Percentiles rank a stretch among this genome's conserved stretches.
phyloP scores from a whole-genome alignment of 371 early-diverging fungal species.

The Batrachochytrium dendrobatidis region DNA sequence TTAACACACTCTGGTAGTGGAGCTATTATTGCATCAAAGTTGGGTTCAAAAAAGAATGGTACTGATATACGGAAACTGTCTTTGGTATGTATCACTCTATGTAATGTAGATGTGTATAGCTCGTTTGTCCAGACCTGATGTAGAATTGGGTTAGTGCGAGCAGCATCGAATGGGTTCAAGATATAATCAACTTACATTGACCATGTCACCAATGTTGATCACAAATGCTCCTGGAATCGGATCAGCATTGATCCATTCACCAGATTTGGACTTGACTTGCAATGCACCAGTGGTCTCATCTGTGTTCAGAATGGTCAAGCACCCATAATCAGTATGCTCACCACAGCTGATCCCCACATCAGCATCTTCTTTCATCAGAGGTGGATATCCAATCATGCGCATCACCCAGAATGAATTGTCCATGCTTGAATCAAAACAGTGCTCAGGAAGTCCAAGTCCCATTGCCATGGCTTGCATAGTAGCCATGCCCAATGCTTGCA shows the following conservation, averaged over 20 bases:
- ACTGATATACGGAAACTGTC: conserved; percentile 28
- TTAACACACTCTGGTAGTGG: conserved; percentile 19
- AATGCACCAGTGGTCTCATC: conserved; percentile 37
- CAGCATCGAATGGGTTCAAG: too few relatives aligned
- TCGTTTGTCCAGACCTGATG: conserved; percentile 39
- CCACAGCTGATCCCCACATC: conserved; percentile 34
- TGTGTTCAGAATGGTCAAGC: conserved; percentile 32
- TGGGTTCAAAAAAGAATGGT: conserved; percentile 39
- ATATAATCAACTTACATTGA: conserved; percentile 27
- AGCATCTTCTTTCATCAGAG: conserved; percentile 8
- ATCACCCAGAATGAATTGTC: conserved; percentile 38
- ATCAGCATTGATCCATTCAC: conserved; percentile 38
- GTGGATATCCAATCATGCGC: conserved; percentile 38
- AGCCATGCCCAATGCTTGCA: conserved; percentile 22
- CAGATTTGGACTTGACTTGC: conserved; percentile 33
- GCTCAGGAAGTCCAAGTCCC: conserved; percentile 32
- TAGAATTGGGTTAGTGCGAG: too few relatives aligned
- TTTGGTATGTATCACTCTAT: conserved; percentile 34
- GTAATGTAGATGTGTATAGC: conserved; percentile 34
- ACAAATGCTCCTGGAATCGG: conserved; percentile 35
- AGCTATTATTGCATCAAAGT: conserved; percentile 28
- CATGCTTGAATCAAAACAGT: conserved; percentile 27
- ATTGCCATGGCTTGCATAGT: conserved; percentile 38
- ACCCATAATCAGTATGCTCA: conserved; percentile 40
- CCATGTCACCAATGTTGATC: conserved; percentile 44